These are phyloP conservation scores for Paramecium tetraurelia DNA, from an alignment of 73 alveolate species.

Conservation along the genomic window DNA sequence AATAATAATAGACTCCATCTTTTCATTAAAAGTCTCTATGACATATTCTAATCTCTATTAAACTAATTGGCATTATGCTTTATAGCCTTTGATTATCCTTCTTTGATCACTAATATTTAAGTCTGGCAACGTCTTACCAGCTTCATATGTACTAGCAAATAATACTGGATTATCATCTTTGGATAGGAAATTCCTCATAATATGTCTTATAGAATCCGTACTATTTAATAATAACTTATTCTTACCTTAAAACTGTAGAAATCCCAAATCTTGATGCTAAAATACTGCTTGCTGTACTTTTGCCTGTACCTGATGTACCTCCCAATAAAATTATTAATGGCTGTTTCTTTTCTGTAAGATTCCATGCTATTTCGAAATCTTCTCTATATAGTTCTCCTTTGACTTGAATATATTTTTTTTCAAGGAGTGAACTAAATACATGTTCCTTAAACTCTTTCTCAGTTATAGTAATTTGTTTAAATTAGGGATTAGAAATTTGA, in stretches of 20 bases:
- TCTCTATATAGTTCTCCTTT: constrained; percentile 52
- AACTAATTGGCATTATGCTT: constrained; percentile 71
- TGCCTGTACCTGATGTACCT: constrained; percentile 90
- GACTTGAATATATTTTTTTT: constrained; percentile 53
- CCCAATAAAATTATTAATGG: constrained; percentile 75
- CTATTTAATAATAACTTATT: neutral
- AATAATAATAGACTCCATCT: constrained; percentile 75
- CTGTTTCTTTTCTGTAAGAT: constrained; percentile 29
- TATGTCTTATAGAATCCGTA: constrained; percentile 84
- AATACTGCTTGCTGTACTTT: constrained; percentile 78
- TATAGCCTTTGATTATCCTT: constrained; percentile 76
- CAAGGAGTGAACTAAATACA: neutral
- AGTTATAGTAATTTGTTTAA: neutral
- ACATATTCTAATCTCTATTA: constrained; percentile 69
- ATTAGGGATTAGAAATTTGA: neutral
- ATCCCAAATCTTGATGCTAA: constrained; percentile 81
- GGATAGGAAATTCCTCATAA: constrained; percentile 78
- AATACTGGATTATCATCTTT: constrained; percentile 77
- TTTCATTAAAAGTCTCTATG: constrained; percentile 62
- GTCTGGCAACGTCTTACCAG: constrained; percentile 66
- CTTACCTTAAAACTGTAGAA: constrained; percentile 68
- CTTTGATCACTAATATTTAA: constrained; percentile 67
- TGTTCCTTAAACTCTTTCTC: constrained; percentile 18
- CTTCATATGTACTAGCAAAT: constrained; percentile 84
- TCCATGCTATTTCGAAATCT: constrained; percentile 61